A percentile compares a stretch with the other conserved stretches of the same genome.
These are phyloP conservation scores for Ammopiptanthus mongolicus DNA, from an alignment of 306 rosid species.

Conservation along the genomic window DNA sequence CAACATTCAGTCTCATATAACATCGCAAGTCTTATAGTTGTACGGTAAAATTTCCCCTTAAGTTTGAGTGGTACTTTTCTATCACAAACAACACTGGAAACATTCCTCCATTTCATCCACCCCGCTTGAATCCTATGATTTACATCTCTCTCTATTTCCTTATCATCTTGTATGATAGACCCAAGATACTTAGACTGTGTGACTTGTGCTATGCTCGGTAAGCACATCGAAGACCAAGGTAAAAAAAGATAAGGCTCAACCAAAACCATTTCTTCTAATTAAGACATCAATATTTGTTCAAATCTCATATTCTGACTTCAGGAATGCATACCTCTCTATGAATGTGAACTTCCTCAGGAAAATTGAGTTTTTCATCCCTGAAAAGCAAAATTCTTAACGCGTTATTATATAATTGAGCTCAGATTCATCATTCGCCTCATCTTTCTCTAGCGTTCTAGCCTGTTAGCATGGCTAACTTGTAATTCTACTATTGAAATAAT, in stretches of 20 bases:
- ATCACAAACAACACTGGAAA: no score
- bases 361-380: slow-evolving; percentile 84
- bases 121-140: no score
- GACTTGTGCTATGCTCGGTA: no score
- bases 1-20: no score
- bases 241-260: neutral
- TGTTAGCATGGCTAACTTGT: slow-evolving; percentile 5
- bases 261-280: neutral
- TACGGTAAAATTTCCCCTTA: no score
- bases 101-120: no score
- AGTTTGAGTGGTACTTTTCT: no score
- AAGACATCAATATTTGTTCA: neutral
- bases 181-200: no score
- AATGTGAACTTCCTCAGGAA: slow-evolving; percentile 66
- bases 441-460: neutral
- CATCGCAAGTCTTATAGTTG: no score
- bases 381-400: slow-evolving; percentile 21
- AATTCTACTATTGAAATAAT: neutral
- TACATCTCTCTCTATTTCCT: no score
- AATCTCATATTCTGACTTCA: neutral
- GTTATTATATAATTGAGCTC: neutral
- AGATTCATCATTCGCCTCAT: neutral
- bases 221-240: no score
- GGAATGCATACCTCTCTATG: slow-evolving; percentile 68
- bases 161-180: no score